These are phyloP conservation scores for Alternaria burnsii DNA, from an alignment of 2,329 filamentous ascomycete genomes.

Conservation along the genomic window DNA sequence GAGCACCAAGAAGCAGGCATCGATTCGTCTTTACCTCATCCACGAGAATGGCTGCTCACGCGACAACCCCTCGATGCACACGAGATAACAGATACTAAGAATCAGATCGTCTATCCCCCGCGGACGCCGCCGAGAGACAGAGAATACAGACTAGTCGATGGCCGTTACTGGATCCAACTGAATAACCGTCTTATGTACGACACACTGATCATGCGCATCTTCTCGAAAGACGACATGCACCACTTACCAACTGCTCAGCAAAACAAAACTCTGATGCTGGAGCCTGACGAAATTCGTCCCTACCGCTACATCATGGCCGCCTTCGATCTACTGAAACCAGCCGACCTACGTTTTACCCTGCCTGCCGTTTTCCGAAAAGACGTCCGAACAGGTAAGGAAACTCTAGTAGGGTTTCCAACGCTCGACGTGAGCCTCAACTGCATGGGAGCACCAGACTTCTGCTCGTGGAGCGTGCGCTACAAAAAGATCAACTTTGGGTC, in stretches of 20 bases:
- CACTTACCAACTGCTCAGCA: constrained; percentile 11
- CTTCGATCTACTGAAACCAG: constrained; percentile 29
- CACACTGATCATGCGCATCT: constrained; percentile 51
- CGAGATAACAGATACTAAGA: background rate
- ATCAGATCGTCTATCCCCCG: constrained; percentile 21
- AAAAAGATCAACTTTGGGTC: constrained; percentile 37
- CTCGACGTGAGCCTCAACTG: constrained; percentile 26
- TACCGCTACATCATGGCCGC: constrained; percentile 24
- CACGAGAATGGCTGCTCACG: constrained; percentile 37
- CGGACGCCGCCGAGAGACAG: background rate
- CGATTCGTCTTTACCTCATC: constrained; percentile 7
- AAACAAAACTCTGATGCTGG: background rate
- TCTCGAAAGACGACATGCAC: constrained; percentile 27
- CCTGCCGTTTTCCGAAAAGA: constrained; percentile 36
- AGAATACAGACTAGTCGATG: constrained; percentile 61
- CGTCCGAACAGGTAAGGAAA: constrained; percentile 21
- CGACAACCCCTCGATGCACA: constrained; percentile 31
- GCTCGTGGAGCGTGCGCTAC: constrained; percentile 35
- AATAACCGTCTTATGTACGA: constrained; percentile 39
- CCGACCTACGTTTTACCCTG: constrained; percentile 30
- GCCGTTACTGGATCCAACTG: constrained; percentile 64
- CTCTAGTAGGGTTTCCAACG: constrained; percentile 36
- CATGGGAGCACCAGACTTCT: constrained; percentile 18
- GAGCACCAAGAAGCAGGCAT: constrained; percentile 11
- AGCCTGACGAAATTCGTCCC: background rate